A percentile compares a stretch with the other conserved stretches of the same genome.
Conservation (phyloP, 148 eudicot species). For the Vaccinium vitisidaea region DNA sequence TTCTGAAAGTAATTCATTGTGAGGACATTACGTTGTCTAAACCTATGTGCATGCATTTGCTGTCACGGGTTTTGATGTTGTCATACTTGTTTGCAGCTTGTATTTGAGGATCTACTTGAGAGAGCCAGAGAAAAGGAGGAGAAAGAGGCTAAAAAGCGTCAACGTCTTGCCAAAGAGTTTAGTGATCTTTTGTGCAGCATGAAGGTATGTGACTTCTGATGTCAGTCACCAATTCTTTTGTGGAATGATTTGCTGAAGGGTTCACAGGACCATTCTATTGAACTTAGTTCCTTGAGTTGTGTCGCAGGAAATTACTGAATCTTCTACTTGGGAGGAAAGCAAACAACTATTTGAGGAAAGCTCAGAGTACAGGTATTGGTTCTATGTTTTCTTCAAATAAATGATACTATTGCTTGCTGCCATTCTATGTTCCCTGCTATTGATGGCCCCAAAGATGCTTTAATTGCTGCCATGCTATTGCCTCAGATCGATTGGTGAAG, state of each 20-base stretch:
- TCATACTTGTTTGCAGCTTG: conserved; percentile 52
- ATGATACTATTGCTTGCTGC: not conserved
- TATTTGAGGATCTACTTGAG: conserved; percentile 87
- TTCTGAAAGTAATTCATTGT: not conserved
- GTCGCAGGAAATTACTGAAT: conserved; percentile 65
- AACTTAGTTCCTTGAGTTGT: conserved; percentile 8
- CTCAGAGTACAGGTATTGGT: conserved; percentile 75
- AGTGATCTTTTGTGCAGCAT: conserved; percentile 58
- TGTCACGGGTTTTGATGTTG: conserved; percentile 8
- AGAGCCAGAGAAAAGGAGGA: conserved; percentile 93
- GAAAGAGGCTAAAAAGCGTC: conserved; percentile 90
- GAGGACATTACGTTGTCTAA: not conserved
- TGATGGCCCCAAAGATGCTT: conserved; percentile 3
- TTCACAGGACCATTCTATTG: conserved; percentile 7
- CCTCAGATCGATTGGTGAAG: conserved; percentile 71
- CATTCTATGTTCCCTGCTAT: not conserved
- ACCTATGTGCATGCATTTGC: not conserved
- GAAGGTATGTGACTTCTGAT: conserved; percentile 46
- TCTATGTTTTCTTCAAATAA: not conserved
- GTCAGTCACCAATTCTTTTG: not conserved
- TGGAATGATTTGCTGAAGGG: not conserved
- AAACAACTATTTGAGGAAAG: conserved; percentile 69
- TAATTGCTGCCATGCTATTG: not conserved
- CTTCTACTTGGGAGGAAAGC: conserved; percentile 87
- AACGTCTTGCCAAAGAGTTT: conserved; percentile 79